Evolutionary conservation across 495 filamentous ascomycete species (phyloP).

Genomic region (Podospora pseudocomata): DNA sequence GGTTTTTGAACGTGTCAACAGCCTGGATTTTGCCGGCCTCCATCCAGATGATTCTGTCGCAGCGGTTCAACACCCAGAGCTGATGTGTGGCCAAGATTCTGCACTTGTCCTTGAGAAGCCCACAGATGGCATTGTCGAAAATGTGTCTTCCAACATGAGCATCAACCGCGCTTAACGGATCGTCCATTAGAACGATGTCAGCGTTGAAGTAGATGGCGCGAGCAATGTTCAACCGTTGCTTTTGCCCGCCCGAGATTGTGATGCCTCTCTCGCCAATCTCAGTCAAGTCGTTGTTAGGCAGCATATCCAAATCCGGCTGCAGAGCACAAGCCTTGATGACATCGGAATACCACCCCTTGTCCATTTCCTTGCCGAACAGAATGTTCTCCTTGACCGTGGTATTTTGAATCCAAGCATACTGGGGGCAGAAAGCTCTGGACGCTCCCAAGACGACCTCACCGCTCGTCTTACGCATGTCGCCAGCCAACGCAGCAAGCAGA

Average conservation of each 20-base stretch:
- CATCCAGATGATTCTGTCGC: conserved; percentile 89
- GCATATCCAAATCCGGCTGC: conserved; percentile 68
- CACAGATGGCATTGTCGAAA: conserved; percentile 92
- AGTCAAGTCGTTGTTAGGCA: conserved; percentile 67
- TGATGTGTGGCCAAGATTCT: conserved; percentile 92
- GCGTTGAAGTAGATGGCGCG: conserved; percentile 82
- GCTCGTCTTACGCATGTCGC: conserved; percentile 83
- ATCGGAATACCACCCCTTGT: conserved; percentile 60
- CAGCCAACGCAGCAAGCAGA: conserved; percentile 81
- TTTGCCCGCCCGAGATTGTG: conserved; percentile 79
- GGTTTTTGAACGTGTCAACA: conserved; percentile 80
- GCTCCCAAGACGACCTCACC: conserved; percentile 74
- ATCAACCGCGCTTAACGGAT: conserved; percentile 78
- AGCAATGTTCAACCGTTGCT: conserved; percentile 79
- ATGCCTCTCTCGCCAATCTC: conserved; percentile 80
- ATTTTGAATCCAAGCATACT: conserved; percentile 98
- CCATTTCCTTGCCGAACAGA: conserved; percentile 77
- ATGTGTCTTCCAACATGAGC: conserved; percentile 90
- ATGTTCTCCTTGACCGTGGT: conserved; percentile 83
- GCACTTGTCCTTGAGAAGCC: conserved; percentile 82
- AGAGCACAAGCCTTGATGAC: conserved; percentile 62
- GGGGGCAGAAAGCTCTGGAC: conserved; percentile 82
- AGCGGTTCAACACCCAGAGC: conserved; percentile 84
- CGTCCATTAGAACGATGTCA: conserved; percentile 79
- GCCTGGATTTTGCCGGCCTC: conserved; percentile 77